Evolutionary conservation across 164 flowering plant species (phyloP).

Genomic region (Annona squamosa): DNA sequence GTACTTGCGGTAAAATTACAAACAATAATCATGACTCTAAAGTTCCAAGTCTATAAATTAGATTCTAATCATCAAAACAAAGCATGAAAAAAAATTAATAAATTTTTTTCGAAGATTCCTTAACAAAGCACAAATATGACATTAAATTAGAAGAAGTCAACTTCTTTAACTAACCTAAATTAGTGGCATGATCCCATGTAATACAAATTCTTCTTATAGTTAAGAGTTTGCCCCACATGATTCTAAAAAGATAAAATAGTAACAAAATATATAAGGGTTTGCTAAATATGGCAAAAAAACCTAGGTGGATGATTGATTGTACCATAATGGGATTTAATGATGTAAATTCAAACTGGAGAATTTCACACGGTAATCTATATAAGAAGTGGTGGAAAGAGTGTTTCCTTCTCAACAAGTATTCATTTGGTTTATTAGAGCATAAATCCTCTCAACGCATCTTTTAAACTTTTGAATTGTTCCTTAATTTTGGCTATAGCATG

Average conservation of each 20-base stretch:
- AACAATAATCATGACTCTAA: too few relatives aligned
- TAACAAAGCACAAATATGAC: too few relatives aligned
- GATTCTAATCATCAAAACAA: too few relatives aligned
- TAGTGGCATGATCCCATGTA: too few relatives aligned
- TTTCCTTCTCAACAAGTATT: conserved; percentile 64
- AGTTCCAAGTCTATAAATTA: too few relatives aligned
- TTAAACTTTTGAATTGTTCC: conserved; percentile 46
- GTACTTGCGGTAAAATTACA: too few relatives aligned
- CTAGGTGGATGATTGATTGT: not conserved
- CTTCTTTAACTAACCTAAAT: too few relatives aligned
- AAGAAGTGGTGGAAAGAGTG: conserved; percentile 69
- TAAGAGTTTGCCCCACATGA: conserved; percentile 4
- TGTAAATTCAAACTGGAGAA: conserved; percentile 16
- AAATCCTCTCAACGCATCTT: conserved; percentile 56
- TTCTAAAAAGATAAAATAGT: conserved; percentile 36
- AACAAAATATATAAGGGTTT: not conserved
- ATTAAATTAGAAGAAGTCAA: too few relatives aligned
- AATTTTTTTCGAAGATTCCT: too few relatives aligned
- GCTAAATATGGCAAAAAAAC: not conserved
- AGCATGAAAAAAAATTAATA: too few relatives aligned
- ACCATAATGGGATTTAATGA: conserved; percentile 1
- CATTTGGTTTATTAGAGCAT: conserved; percentile 87
- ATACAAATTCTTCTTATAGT: too few relatives aligned
- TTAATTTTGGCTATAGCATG: conserved; percentile 28
- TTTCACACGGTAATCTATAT: conserved; percentile 82